Evolutionary conservation across 2,329 filamentous ascomycete species (phyloP).

Genomic region (Nannizzia gypsea): DNA sequence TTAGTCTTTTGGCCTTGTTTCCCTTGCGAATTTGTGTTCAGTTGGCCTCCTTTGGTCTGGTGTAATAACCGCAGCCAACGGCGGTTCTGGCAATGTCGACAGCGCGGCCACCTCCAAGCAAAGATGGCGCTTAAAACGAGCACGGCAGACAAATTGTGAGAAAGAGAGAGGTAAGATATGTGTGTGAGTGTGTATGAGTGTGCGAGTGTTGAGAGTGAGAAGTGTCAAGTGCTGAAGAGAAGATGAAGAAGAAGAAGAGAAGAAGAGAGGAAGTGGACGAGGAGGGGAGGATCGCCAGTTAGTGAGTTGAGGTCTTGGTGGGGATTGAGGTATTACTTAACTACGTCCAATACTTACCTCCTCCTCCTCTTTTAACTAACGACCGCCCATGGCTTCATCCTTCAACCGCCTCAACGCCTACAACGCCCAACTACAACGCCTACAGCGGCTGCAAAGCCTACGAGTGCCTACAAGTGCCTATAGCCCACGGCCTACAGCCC

Average conservation of each 20-base stretch:
- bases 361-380: not conserved
- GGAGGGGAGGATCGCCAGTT: slow-evolving; percentile 2
- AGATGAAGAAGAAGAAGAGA: slow-evolving; percentile 4
- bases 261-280: not conserved
- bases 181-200: not conserved
- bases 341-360: no score
- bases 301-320: not conserved
- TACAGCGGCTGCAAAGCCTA: not conserved
- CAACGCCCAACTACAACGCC: not conserved
- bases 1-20: not conserved
- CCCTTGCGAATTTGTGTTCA: no score
- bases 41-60: not conserved
- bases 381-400: not conserved
- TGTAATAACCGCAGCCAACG: not conserved
- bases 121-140: not conserved
- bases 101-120: not conserved
- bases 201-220: not conserved
- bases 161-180: no score
- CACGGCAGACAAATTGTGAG: no score
- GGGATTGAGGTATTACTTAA: slow-evolving; percentile 3
- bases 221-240: not conserved
- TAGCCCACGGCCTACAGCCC: no score
- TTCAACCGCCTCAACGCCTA: not conserved
- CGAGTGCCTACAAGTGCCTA: no score
- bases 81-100: no score